phyloP scores from a whole-genome alignment of 257 asterid species.

The Petunia secreta region DNA sequence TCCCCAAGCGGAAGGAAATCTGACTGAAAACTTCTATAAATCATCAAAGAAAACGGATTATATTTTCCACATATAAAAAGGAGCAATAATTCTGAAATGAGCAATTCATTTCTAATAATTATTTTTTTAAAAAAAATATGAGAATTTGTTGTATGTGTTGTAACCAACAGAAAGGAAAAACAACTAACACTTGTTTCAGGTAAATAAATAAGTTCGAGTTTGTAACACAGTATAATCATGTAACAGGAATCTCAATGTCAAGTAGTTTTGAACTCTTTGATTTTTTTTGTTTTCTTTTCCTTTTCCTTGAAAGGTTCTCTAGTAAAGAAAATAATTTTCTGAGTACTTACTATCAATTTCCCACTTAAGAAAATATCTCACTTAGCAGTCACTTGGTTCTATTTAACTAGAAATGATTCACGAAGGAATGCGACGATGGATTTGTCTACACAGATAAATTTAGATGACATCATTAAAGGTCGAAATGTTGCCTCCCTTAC shows the following conservation, averaged over 20 bases:
- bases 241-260: background rate
- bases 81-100: constrained; percentile 6
- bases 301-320: background rate
- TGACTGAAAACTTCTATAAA: background rate
- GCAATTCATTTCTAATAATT: background rate
- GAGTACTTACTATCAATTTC: background rate
- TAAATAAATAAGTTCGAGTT: background rate
- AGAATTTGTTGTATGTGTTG: background rate
- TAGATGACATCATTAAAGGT: background rate
- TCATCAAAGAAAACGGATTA: background rate
- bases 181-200: background rate
- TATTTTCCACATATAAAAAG: background rate
- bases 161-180: constrained; percentile 5
- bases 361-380: background rate
- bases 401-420: background rate
- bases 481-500: constrained; percentile 1
- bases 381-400: background rate
- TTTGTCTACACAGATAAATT: background rate
- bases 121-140: background rate
- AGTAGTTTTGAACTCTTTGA: background rate
- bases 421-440: background rate
- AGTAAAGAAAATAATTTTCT: background rate
- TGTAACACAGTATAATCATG: background rate
- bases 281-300: constrained; percentile 3
- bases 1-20: background rate